Conservation (phyloP, 2,329 filamentous ascomycete genomes). For the Colletotrichum tropicale region DNA sequence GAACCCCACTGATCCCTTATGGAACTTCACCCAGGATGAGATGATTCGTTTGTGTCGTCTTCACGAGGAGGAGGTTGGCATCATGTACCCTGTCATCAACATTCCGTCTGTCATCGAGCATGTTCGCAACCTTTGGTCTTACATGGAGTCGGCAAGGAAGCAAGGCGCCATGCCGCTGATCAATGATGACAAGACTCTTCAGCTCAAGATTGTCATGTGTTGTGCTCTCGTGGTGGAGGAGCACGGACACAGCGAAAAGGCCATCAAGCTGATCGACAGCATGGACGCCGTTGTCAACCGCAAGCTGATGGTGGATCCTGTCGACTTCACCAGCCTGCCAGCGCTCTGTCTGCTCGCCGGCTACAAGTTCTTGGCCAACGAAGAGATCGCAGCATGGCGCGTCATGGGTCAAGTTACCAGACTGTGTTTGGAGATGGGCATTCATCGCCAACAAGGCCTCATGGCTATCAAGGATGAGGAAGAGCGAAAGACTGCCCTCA, state of each 20-base stretch:
- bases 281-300: slow-evolving; percentile 75
- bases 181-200: slow-evolving; percentile 61
- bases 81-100: slow-evolving; percentile 89
- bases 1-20: slow-evolving; percentile 70
- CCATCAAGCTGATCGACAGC: slow-evolving; percentile 74
- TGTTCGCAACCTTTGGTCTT: slow-evolving; percentile 71
- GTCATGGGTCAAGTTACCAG: slow-evolving; percentile 83
- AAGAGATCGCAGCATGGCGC: slow-evolving; percentile 86
- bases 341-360: slow-evolving; percentile 58
- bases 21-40: slow-evolving; percentile 78
- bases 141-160: slow-evolving; percentile 63
- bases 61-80: slow-evolving; percentile 88
- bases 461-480: slow-evolving; percentile 70
- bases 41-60: slow-evolving; percentile 78
- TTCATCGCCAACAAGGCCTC: slow-evolving; percentile 81
- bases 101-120: slow-evolving; percentile 75
- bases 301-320: slow-evolving; percentile 60
- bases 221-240: slow-evolving; percentile 79
- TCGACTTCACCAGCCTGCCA: slow-evolving; percentile 51
- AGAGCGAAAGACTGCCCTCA: slow-evolving; percentile 70
- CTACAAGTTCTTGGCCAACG: slow-evolving; percentile 85
- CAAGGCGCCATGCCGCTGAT: slow-evolving; percentile 39
- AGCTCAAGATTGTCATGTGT: slow-evolving; percentile 85
- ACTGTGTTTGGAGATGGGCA: slow-evolving; percentile 79
- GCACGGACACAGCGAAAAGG: slow-evolving; percentile 78